phyloP scores from a whole-genome alignment of 116 monocot species.

The Papilionanthe hybrid region DNA sequence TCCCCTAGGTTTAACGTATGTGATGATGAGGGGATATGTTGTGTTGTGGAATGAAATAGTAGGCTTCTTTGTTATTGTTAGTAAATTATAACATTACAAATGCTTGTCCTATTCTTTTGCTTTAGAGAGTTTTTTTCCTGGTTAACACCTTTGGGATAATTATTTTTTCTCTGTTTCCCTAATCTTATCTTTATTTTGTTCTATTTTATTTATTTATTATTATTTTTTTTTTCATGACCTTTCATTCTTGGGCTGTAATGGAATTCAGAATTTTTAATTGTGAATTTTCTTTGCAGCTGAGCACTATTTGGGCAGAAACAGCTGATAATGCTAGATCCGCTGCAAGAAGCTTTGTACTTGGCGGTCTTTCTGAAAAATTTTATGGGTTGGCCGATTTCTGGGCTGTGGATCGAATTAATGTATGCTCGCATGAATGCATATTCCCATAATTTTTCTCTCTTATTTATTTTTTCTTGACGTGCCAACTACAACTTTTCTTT shows the following conservation, averaged over 20 bases:
- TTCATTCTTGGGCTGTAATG: not conserved
- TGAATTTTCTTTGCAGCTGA: conserved; percentile 40
- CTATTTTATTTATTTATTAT: too few species aligned
- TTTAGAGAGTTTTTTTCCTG: not conserved
- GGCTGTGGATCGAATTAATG: conserved; percentile 66
- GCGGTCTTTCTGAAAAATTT: conserved; percentile 80
- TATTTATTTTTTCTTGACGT: not conserved
- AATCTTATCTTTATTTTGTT: too few species aligned
- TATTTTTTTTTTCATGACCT: too few species aligned
- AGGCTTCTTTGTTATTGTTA: too few species aligned
- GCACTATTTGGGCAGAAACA: conserved; percentile 92
- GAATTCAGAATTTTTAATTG: not conserved
- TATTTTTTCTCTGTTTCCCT: not conserved
- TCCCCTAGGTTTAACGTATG: too few species aligned
- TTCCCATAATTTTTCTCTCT: not conserved
- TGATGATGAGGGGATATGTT: too few species aligned
- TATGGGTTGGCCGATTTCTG: conserved; percentile 71
- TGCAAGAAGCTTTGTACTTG: conserved; percentile 68
- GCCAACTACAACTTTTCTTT: not conserved
- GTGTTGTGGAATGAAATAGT: too few species aligned
- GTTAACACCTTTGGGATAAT: not conserved
- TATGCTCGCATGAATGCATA: conserved; percentile 19
- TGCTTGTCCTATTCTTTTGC: too few species aligned
- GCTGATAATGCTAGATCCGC: conserved; percentile 85
- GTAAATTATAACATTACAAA: too few species aligned